Conservation (phyloP, 345 rosid species). For the Gossypium ekmanianum region DNA sequence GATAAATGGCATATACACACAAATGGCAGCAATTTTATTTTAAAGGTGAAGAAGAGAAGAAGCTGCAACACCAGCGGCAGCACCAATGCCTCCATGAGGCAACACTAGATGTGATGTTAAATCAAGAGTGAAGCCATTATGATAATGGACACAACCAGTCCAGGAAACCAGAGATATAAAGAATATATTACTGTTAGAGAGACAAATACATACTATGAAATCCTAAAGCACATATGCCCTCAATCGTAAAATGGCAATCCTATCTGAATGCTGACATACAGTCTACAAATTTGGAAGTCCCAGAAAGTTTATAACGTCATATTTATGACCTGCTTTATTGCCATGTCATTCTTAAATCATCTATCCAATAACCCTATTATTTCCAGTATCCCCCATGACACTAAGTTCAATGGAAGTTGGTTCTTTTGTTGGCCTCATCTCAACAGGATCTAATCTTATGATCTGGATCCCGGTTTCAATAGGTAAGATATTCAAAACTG, state of each 20-base stretch:
- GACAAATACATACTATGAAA: background rate
- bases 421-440: background rate
- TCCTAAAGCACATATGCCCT: background rate
- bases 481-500: background rate
- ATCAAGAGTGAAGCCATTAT: background rate
- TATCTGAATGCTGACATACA: background rate
- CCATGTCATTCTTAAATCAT: background rate
- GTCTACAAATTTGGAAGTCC: background rate
- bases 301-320: background rate
- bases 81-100: background rate
- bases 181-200: background rate
- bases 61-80: background rate
- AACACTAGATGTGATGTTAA: background rate
- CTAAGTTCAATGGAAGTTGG: background rate
- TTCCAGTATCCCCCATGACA: background rate
- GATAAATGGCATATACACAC: background rate
- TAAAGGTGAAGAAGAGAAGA: background rate
- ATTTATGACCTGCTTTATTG: background rate
- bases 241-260: background rate
- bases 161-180: background rate
- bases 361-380: background rate
- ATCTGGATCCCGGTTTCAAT: background rate
- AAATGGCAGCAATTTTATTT: background rate
- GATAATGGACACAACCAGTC: background rate
- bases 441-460: background rate